Percentiles rank a stretch among this genome's conserved stretches.
Evolutionary conservation across 2,329 filamentous ascomycete genomes (phyloP).

Genomic region (Colletotrichum australisinense): DNA sequence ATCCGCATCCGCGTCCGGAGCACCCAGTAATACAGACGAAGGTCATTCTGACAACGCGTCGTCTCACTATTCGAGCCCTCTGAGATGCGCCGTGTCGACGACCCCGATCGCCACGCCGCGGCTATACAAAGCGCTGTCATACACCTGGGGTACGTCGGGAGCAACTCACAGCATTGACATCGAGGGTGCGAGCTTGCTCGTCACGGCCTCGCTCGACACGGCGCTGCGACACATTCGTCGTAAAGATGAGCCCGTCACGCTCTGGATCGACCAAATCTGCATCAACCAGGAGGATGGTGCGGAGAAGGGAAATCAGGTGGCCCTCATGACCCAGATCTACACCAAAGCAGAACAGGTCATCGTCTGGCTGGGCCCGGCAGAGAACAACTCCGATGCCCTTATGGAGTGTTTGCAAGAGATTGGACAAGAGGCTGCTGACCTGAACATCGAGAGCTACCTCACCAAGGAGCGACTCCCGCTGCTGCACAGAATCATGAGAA

Average conservation of each 20-base stretch:
- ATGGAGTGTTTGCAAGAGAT: slow-evolving; percentile 36
- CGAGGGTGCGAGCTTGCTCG: slow-evolving; percentile 1
- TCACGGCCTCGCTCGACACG: slow-evolving; percentile 33
- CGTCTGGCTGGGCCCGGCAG: slow-evolving; percentile 48
- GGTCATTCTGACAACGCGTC: neutral
- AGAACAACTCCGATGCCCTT: slow-evolving; percentile 26
- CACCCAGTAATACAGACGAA: slow-evolving; percentile 4
- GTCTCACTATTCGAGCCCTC: slow-evolving; percentile 6
- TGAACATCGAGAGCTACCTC: slow-evolving; percentile 33
- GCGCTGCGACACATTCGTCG: slow-evolving; percentile 25
- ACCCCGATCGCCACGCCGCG: slow-evolving; percentile 28
- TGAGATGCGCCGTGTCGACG: slow-evolving; percentile 17
- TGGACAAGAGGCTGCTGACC: slow-evolving; percentile 42
- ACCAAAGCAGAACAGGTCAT: slow-evolving; percentile 45
- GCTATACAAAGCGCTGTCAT: slow-evolving; percentile 40
- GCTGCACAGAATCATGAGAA: neutral
- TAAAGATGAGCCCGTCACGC: slow-evolving; percentile 17
- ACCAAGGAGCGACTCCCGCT: slow-evolving; percentile 14
- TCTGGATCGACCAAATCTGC: slow-evolving; percentile 55
- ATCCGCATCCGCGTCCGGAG: neutral
- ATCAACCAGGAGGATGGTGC: slow-evolving; percentile 51
- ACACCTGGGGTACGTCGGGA: slow-evolving; percentile 39
- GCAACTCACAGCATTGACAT: slow-evolving; percentile 20
- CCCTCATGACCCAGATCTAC: slow-evolving; percentile 51
- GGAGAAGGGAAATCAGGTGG: slow-evolving; percentile 51